phyloP scores from a whole-genome alignment of 2,329 filamentous ascomycete genomes.

The Arthrobotrys iridis region DNA sequence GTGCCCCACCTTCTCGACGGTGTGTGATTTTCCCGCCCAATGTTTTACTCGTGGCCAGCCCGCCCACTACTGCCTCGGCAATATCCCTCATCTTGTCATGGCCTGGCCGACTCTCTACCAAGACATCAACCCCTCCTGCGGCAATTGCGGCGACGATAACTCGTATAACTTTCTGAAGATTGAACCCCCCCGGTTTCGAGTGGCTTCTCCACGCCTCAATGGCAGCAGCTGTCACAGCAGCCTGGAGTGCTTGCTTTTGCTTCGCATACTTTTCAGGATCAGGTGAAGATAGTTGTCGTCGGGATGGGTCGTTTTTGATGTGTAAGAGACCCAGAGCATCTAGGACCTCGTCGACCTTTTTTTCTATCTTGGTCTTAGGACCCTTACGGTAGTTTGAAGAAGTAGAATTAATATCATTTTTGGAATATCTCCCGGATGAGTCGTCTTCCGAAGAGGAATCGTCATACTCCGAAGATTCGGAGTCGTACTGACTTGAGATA shows the following conservation, averaged over 20 bases:
- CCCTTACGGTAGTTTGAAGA: conserved; percentile 33
- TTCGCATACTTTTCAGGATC: conserved; percentile 47
- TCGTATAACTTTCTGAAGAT: conserved; percentile 39
- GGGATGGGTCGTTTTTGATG: conserved; percentile 44
- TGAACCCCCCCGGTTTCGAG: conserved; percentile 47
- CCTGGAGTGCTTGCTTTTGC: conserved; percentile 51
- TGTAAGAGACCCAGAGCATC: conserved; percentile 47
- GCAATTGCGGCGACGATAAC: conserved; percentile 46
- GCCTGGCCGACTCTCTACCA: conserved; percentile 37
- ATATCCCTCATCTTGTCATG: conserved; percentile 45
- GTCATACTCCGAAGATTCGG: neutral
- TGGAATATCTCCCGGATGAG: conserved; percentile 10
- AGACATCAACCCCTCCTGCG: conserved; percentile 43
- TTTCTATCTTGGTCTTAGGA: conserved; percentile 32
- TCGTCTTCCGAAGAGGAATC: neutral
- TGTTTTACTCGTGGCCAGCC: conserved; percentile 42
- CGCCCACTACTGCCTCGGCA: conserved; percentile 44
- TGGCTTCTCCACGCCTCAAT: conserved; percentile 52
- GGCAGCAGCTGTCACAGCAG: conserved; percentile 45
- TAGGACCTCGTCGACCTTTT: conserved; percentile 39
- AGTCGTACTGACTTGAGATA: neutral
- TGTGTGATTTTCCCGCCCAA: conserved; percentile 52
- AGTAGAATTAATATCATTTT: conserved; percentile 31
- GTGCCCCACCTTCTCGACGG: conserved; percentile 44
- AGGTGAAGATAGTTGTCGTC: conserved; percentile 47